Evolutionary conservation across 805 yeast species (phyloP).

Genomic region (Candida ulmi): DNA sequence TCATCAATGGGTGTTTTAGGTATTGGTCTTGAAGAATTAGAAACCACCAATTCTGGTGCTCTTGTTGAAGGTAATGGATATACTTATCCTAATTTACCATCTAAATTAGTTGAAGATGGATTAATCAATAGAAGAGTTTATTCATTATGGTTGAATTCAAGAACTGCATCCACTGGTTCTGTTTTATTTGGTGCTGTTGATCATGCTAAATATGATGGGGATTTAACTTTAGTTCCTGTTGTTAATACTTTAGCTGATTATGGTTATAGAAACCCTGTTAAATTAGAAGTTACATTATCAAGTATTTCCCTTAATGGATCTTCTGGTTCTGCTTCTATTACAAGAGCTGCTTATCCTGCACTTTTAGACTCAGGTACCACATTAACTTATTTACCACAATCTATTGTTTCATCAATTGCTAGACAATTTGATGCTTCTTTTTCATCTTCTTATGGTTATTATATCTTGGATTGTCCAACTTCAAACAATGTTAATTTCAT

Average conservation of each 20-base stretch:
- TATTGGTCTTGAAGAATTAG: slow-evolving; percentile 65
- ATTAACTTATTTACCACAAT: slow-evolving; percentile 37
- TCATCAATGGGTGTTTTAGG: slow-evolving; percentile 69
- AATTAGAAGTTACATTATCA: slow-evolving; percentile 41
- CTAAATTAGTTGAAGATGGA: slow-evolving; percentile 52
- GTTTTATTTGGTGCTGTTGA: slow-evolving; percentile 73
- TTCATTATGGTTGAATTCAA: slow-evolving; percentile 53
- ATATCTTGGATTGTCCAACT: slow-evolving; percentile 39
- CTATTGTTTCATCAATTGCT: slow-evolving; percentile 31
- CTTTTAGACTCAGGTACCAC: slow-evolving; percentile 40
- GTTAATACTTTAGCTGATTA: slow-evolving; percentile 23
- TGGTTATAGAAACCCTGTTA: slow-evolving; percentile 33
- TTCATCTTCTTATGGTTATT: slow-evolving; percentile 36
- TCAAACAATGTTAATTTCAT: slow-evolving; percentile 27
- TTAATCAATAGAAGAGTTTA: slow-evolving; percentile 49
- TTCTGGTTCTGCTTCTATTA: slow-evolving; percentile 1
- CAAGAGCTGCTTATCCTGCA: slow-evolving; percentile 24
- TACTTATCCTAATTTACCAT: slow-evolving; percentile 63
- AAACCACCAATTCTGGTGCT: slow-evolving; percentile 45
- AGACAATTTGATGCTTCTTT: slow-evolving; percentile 38
- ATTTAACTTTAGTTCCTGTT: slow-evolving; percentile 43
- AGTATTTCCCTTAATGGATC: slow-evolving; percentile 8
- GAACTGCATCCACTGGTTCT: slow-evolving; percentile 39
- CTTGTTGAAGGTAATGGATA: slow-evolving; percentile 20
- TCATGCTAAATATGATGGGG: slow-evolving; percentile 53